These are phyloP conservation scores for Agrostemma githago DNA, from an alignment of 148 eudicot species.

Conservation along the genomic window DNA sequence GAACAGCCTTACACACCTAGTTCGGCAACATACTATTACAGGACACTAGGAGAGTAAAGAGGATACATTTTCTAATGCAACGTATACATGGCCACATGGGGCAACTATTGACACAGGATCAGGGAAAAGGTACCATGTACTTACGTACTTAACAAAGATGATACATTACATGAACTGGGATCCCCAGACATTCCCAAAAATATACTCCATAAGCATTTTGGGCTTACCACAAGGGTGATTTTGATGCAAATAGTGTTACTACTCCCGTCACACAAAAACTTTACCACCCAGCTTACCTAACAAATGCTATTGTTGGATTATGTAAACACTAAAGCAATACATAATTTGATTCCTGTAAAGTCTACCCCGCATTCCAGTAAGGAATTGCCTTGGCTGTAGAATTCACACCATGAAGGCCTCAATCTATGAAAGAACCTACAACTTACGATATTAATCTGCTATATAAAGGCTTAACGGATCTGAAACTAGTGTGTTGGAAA, in stretches of 20 bases:
- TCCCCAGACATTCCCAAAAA: background rate
- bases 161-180: background rate
- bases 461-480: background rate
- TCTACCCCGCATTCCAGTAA: background rate
- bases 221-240: background rate
- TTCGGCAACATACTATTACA: too few relatives aligned
- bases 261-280: background rate
- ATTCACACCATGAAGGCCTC: background rate
- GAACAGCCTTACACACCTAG: too few relatives aligned
- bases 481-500: background rate
- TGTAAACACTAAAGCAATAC: background rate
- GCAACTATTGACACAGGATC: background rate
- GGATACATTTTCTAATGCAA: background rate
- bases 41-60: too few relatives aligned
- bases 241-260: background rate
- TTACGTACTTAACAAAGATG: background rate
- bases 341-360: background rate
- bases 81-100: background rate
- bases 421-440: background rate
- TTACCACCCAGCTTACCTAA: background rate
- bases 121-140: background rate
- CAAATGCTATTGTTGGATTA: background rate
- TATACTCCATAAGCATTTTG: background rate
- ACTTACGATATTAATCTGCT: background rate
- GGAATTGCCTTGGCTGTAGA: background rate